Percentiles rank a stretch among this genome's conserved stretches.
Evolutionary conservation across 208 protist genomes (phyloP).

Genomic region (Crithidia brevicula): DNA sequence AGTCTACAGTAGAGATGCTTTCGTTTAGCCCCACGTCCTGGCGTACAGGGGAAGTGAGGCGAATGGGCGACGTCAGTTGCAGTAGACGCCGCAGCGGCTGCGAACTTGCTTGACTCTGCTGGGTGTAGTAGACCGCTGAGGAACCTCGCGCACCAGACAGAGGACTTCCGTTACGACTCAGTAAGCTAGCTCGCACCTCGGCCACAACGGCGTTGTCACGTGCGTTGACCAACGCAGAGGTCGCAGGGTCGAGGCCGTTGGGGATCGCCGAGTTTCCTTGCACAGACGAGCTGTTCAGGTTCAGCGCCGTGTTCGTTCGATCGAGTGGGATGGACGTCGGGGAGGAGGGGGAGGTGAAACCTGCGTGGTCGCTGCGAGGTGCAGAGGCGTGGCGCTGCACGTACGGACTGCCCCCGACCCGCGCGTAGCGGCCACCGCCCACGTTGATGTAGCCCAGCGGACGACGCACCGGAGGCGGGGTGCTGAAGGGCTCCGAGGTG

Average conservation of each 20-base stretch:
- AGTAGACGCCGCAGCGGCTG: neutral
- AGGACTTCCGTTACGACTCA: neutral
- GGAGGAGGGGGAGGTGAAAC: neutral
- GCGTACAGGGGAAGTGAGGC: neutral
- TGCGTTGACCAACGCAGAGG: constrained; percentile 15
- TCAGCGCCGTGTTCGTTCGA: constrained; percentile 3
- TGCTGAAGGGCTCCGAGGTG: constrained; percentile 26
- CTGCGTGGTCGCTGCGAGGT: neutral
- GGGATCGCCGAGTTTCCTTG: neutral
- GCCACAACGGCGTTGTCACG: constrained; percentile 10
- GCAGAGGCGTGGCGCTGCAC: neutral
- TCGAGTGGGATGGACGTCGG: constrained; percentile 23
- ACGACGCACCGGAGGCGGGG: constrained; percentile 44
- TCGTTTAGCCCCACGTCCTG: constrained; percentile 17
- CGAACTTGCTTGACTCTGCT: neutral
- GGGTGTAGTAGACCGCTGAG: neutral
- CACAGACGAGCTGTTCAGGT: neutral
- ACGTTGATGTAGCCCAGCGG: constrained; percentile 73
- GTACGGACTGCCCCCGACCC: constrained; percentile 43
- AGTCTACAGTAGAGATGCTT: constrained; percentile 18
- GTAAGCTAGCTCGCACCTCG: neutral
- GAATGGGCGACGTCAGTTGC: neutral
- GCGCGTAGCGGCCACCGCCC: constrained; percentile 51
- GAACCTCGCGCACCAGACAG: constrained; percentile 4
- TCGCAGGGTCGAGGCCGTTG: neutral